phyloP scores from a whole-genome alignment of 1,284 basidiomycete genomes.

The Ganoderma multipileum region DNA sequence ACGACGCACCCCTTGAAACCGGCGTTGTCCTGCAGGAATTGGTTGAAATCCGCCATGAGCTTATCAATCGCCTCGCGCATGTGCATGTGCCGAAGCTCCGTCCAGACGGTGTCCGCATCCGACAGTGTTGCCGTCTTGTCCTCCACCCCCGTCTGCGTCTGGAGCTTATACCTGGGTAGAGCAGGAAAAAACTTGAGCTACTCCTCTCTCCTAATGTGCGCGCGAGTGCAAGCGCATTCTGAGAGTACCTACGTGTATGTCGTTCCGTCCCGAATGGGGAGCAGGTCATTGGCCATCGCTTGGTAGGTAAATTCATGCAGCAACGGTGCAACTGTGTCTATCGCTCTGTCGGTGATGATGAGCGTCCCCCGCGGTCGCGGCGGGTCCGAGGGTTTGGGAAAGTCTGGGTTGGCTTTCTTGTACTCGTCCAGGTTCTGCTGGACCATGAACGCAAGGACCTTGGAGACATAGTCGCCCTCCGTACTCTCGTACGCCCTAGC shows the following conservation, averaged over 20 bases:
- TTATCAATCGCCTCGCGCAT: conserved; percentile 99
- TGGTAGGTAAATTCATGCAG: conserved; percentile 99
- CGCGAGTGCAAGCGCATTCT: too few species aligned
- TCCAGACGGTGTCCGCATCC: conserved; percentile 93
- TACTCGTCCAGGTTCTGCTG: conserved; percentile 87
- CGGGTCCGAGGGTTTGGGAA: conserved; percentile 76
- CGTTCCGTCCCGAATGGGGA: conserved; percentile 87
- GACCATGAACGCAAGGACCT: conserved; percentile 83
- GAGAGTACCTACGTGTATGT: conserved; percentile 77
- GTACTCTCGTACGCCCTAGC: conserved; percentile 70
- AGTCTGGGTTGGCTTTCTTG: conserved; percentile 85
- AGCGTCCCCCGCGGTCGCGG: conserved; percentile 82
- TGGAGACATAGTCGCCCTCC: conserved; percentile 77
- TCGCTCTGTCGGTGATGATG: conserved; percentile 93
- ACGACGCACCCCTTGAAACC: conserved; percentile 82
- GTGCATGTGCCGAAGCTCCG: conserved; percentile 93
- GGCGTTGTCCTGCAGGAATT: conserved; percentile 92
- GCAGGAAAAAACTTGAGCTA: neutral
- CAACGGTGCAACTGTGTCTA: conserved; percentile 92
- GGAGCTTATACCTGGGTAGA: conserved; percentile 80
- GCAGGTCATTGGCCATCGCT: conserved; percentile 96
- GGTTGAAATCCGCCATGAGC: conserved; percentile 93
- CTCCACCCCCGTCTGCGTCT: conserved; percentile 85
- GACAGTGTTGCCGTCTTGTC: conserved; percentile 86
- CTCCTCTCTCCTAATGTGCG: neutral